Conservation (phyloP, 345 rosid species). For the Balakata baccata region DNA sequence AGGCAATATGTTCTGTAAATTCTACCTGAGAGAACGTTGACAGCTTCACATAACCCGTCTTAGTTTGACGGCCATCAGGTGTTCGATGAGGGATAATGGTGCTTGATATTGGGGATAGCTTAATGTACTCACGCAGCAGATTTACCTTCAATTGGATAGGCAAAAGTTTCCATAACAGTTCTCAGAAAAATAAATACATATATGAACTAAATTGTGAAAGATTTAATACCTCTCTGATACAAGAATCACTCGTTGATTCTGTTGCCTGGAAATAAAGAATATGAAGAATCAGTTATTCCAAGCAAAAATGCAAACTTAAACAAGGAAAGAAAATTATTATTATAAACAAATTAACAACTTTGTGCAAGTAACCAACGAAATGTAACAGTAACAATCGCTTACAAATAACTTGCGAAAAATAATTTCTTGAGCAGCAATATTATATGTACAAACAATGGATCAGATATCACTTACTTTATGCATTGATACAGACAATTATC, state of each 20-base stretch:
- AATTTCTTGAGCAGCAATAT: too few relatives aligned
- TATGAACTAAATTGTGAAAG: neutral
- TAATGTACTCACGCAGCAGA: constrained; percentile 70
- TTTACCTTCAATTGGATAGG: constrained; percentile 52
- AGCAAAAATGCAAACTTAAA: neutral
- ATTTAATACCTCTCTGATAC: constrained; percentile 56
- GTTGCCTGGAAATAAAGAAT: constrained; percentile 40
- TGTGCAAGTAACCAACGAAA: neutral
- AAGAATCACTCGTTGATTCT: constrained; percentile 35
- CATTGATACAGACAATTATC: neutral
- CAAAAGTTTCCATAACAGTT: constrained; percentile 6
- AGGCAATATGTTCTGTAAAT: neutral
- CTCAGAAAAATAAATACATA: neutral
- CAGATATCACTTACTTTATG: neutral
- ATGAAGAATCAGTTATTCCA: neutral
- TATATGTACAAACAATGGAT: too few relatives aligned
- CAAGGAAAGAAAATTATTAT: neutral
- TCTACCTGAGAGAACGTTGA: constrained; percentile 75
- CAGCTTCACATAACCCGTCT: constrained; percentile 81
- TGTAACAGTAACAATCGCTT: too few relatives aligned
- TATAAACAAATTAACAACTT: too few relatives aligned
- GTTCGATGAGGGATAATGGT: constrained; percentile 75
- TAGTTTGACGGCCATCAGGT: constrained; percentile 54
- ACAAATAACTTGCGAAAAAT: too few relatives aligned
- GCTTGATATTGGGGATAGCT: constrained; percentile 72